Conservation (phyloP, 2,329 filamentous ascomycete genomes). For the Shiraia bambusicola region DNA sequence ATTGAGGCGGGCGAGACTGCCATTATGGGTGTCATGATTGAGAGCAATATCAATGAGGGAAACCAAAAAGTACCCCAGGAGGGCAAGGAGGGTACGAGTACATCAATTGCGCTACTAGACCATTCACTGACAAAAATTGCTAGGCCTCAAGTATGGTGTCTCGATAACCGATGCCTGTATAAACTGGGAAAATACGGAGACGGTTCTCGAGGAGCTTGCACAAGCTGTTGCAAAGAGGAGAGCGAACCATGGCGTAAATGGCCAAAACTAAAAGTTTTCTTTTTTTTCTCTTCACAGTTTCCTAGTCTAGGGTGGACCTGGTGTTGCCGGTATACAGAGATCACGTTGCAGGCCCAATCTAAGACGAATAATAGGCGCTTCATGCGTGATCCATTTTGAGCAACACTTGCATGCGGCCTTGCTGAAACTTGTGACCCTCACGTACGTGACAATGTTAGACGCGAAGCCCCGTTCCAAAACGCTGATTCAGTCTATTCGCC, state of each 20-base stretch:
- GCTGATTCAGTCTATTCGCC: too few relatives aligned
- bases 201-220: conserved; percentile 74
- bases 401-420: too few relatives aligned
- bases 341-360: too few relatives aligned
- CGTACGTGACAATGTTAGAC: too few relatives aligned
- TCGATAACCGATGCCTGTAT: conserved; percentile 98
- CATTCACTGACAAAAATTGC: neutral
- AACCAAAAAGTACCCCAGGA: conserved; percentile 89
- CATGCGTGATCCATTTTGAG: too few relatives aligned
- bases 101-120: neutral
- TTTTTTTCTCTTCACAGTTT: conserved; percentile 1
- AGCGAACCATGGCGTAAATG: conserved; percentile 46
- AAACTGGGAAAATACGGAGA: conserved; percentile 85
- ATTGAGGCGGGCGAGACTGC: conserved; percentile 78
- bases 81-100: conserved; percentile 58
- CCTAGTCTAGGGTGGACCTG: neutral
- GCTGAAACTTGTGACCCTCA: too few relatives aligned
- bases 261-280: conserved; percentile 23
- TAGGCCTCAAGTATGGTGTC: conserved; percentile 86
- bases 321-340: conserved; percentile 1
- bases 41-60: conserved; percentile 94
- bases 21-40: conserved; percentile 98
- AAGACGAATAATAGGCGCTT: too few relatives aligned
- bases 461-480: too few relatives aligned
- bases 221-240: conserved; percentile 76